Evolutionary conservation across 352 stramenopile genomes (phyloP).

Genomic region (Globisporangium spinosum): DNA sequence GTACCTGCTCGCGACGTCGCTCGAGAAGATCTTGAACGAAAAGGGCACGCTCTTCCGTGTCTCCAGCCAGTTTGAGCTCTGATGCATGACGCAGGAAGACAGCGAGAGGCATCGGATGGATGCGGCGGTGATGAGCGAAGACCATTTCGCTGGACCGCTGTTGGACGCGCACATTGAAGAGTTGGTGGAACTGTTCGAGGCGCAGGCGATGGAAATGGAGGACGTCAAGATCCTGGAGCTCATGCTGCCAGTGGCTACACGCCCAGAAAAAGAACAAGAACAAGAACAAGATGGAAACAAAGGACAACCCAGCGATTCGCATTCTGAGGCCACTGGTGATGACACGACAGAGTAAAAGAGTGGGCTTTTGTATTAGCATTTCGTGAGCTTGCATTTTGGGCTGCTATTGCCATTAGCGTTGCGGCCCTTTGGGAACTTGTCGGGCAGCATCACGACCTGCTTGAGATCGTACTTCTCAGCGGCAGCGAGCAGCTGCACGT

Average conservation of each 20-base stretch:
- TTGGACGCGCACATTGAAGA: slow-evolving; percentile 45
- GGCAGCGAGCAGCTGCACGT: slow-evolving; percentile 58
- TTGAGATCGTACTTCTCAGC: slow-evolving; percentile 80
- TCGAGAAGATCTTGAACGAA: slow-evolving; percentile 49
- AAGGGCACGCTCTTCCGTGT: slow-evolving; percentile 46
- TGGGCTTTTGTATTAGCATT: neutral
- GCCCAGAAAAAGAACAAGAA: neutral
- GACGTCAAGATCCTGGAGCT: slow-evolving; percentile 32
- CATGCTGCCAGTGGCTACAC: neutral
- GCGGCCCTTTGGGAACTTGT: slow-evolving; percentile 68
- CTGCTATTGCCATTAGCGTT: slow-evolving; percentile 14
- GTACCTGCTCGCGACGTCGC: slow-evolving; percentile 58
- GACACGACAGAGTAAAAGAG: neutral
- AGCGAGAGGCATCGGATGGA: slow-evolving; percentile 24
- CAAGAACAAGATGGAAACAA: neutral
- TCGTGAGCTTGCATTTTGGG: slow-evolving; percentile 21
- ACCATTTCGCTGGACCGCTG: slow-evolving; percentile 40
- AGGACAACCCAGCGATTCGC: neutral
- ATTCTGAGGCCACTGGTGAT: neutral
- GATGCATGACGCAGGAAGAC: slow-evolving; percentile 74
- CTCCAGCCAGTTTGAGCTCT: slow-evolving; percentile 51
- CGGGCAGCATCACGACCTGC: slow-evolving; percentile 52
- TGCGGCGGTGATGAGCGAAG: slow-evolving; percentile 25
- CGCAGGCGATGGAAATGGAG: slow-evolving; percentile 44
- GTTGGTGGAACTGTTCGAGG: slow-evolving; percentile 51